Conservation (phyloP, 306 rosid species). For the Arachis stenosperma region DNA sequence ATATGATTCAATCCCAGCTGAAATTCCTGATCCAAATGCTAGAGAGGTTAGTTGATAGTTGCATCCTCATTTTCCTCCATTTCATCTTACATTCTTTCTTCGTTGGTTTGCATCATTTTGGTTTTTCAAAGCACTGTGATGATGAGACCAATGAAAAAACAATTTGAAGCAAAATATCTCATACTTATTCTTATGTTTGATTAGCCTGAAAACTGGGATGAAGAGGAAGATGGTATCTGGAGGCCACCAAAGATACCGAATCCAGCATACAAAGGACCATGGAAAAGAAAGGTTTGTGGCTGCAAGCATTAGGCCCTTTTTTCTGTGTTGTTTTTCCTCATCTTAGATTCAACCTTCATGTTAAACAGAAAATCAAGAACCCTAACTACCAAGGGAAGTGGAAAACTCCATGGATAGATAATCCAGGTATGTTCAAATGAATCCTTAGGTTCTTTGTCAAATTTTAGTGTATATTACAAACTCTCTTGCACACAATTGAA, state of each 20-base stretch:
- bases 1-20: constrained; percentile 83
- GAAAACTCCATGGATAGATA: constrained; percentile 64
- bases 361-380: constrained; percentile 52
- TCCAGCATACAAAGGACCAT: constrained; percentile 94
- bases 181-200: constrained; percentile 21
- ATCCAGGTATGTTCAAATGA: constrained; percentile 51
- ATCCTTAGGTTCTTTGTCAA: constrained; percentile 26
- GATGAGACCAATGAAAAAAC: neutral
- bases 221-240: constrained; percentile 90
- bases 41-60: constrained; percentile 64
- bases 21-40: constrained; percentile 88
- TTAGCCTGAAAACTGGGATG: constrained; percentile 93
- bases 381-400: constrained; percentile 70
- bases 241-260: constrained; percentile 90
- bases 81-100: constrained; percentile 21
- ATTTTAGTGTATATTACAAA: constrained; percentile 13
- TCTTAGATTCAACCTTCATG: constrained; percentile 35
- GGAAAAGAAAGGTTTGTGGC: constrained; percentile 78
- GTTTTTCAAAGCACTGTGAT: constrained; percentile 8
- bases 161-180: neutral
- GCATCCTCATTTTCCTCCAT: constrained; percentile 15
- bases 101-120: constrained; percentile 17
- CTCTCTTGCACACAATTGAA: constrained; percentile 2
- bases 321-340: constrained; percentile 16
- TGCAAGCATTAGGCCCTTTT: constrained; percentile 8